phyloP scores from a whole-genome alignment of 1,284 basidiomycete species.

The Lentinus polychrous region DNA sequence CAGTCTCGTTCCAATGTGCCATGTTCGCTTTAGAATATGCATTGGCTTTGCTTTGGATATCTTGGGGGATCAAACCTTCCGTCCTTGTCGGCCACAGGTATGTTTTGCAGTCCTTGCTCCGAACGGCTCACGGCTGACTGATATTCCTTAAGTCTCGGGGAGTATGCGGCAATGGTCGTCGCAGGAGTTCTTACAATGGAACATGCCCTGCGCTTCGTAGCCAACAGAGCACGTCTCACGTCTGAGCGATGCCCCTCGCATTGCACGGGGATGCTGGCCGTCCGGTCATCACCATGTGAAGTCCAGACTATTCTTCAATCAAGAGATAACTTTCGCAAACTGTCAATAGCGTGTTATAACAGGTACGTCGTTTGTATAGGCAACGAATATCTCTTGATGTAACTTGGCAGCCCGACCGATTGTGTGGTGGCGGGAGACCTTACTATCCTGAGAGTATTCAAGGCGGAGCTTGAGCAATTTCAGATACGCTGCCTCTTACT shows the following conservation, averaged over 20 bases:
- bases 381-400: neutral
- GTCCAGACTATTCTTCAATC: slow-evolving; percentile 28
- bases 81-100: slow-evolving; percentile 66
- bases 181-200: slow-evolving; percentile 49
- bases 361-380: slow-evolving; percentile 14
- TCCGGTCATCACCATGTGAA: slow-evolving; percentile 27
- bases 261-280: slow-evolving; percentile 53
- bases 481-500: slow-evolving; percentile 37
- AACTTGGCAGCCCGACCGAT: slow-evolving; percentile 32
- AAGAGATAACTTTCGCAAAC: slow-evolving; percentile 29
- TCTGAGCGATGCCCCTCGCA: slow-evolving; percentile 35
- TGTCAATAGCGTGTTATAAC: slow-evolving; percentile 58
- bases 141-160: slow-evolving; percentile 37
- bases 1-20: slow-evolving; percentile 46
- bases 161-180: slow-evolving; percentile 59
- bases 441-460: slow-evolving; percentile 34
- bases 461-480: slow-evolving; percentile 31
- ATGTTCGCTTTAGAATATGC: slow-evolving; percentile 57
- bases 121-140: neutral
- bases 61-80: slow-evolving; percentile 53
- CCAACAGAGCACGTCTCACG: slow-evolving; percentile 50
- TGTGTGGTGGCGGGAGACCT: slow-evolving; percentile 53
- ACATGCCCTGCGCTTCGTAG: slow-evolving; percentile 53
- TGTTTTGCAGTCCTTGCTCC: slow-evolving; percentile 10
- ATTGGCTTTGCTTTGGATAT: slow-evolving; percentile 52